Evolutionary conservation across 345 rosid genomes (phyloP), one percentile per base, ranked within the genome.

Genomic region (Hevea brasiliensis): DNA sequence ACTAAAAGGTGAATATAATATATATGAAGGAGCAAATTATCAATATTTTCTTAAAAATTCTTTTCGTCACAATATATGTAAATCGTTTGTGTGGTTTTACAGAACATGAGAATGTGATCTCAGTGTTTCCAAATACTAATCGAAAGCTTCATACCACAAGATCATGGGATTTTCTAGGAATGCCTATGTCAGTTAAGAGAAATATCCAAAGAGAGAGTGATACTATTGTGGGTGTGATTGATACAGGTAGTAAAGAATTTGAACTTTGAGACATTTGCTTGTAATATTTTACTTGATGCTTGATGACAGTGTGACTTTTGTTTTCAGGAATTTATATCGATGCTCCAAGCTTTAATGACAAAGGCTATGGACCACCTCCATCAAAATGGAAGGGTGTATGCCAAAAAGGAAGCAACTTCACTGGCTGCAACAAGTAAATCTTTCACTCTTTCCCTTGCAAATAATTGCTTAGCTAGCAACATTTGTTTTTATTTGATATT

Each of bases 371-470:
- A 10, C 68, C 68, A 12, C 68, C 54, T 10, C 54, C 68, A 40
- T 20, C 68, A 20, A 41, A 42, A 0, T 65, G 54, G 68, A 65
- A 65, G 53, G 68, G 68, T 23, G 26, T 26, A 14, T 65, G 68
- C 68, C 37, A 65, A 45, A 21, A 20, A 21, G 68, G 29, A 7
- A 26, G 1, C 68, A 65, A 45, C 37, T 65, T 65, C 54, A 41
- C 55, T 44, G 37, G 37, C 37, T 65, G 68, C 68, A 65, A 45
- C 68, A 65, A 21, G 68, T 65, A 65, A 24, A 54, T 54, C 23
- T 54, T n/a, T 54, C 58, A n/a, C n/a, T n/a, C n/a, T n/a, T n/a
- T n/a, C n/a, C n/a, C n/a, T n/a, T n/a, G n/a, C n/a, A n/a, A n/a
- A n/a, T n/a, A n/a, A n/a, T n/a, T n/a, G n/a, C n/a, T n/a, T n/a